phyloP scores from a whole-genome alignment of 805 yeast species.

The Clavispora santaluciae region DNA sequence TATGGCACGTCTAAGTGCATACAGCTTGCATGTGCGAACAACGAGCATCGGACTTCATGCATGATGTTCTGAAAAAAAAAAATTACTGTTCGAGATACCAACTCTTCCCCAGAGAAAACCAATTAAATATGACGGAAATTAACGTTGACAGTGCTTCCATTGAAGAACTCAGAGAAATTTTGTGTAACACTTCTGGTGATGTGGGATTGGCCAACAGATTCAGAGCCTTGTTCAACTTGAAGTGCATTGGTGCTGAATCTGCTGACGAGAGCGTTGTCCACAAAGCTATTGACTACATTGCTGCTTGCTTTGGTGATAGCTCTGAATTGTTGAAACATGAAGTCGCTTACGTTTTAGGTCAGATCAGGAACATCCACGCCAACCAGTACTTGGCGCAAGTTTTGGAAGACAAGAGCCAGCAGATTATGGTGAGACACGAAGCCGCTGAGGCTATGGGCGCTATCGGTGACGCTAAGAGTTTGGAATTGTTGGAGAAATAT shows the following conservation, averaged over 20 bases:
- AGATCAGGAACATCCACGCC: conserved; percentile 78
- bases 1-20: not conserved
- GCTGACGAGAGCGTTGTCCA: conserved; percentile 49
- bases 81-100: not conserved
- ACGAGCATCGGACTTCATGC: conserved; percentile 1
- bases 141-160: conserved; percentile 41
- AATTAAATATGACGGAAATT: conserved; percentile 25
- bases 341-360: conserved; percentile 96
- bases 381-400: conserved; percentile 73
- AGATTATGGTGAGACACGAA: conserved; percentile 96
- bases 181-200: conserved; percentile 60
- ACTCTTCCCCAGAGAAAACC: not conserved
- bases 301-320: conserved; percentile 73
- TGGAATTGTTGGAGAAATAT: conserved; percentile 61
- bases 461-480: conserved; percentile 71
- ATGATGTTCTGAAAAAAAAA: conserved; percentile 2
- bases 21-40: not conserved
- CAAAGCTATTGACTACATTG: conserved; percentile 73
- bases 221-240: conserved; percentile 89
- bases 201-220: conserved; percentile 80
- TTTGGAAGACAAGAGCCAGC: conserved; percentile 62
- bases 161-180: conserved; percentile 68
- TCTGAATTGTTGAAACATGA: conserved; percentile 95
- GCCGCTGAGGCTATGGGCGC: conserved; percentile 99
- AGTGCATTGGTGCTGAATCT: conserved; percentile 78